Evolutionary conservation across 352 stramenopile genomes (phyloP).

Genomic region (Globisporangium nodosum): DNA sequence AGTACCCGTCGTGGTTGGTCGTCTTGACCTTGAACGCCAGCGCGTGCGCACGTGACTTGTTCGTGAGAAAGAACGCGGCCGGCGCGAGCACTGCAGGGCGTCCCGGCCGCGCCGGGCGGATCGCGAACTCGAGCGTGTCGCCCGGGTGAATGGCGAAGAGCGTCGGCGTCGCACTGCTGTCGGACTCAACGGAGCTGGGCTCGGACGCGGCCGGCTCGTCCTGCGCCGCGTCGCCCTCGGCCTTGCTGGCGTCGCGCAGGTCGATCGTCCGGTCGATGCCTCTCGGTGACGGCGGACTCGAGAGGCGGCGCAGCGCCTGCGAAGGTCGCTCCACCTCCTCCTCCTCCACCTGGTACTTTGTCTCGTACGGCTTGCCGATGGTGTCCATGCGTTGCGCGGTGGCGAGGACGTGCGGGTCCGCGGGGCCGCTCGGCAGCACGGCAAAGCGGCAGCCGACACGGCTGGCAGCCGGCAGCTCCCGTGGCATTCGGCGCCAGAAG

Average conservation of each 20-base stretch:
- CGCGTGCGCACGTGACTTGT: slow-evolving; percentile 39
- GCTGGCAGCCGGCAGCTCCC: slow-evolving; percentile 47
- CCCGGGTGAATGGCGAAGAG: slow-evolving; percentile 40
- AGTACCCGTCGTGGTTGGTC: slow-evolving; percentile 71
- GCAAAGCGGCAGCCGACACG: slow-evolving; percentile 64
- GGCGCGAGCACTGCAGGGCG: slow-evolving; percentile 3
- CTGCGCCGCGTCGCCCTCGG: neutral
- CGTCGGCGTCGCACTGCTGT: neutral
- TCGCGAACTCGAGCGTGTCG: slow-evolving; percentile 34
- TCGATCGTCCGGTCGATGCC: slow-evolving; percentile 12
- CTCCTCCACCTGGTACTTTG: neutral
- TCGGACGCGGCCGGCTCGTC: slow-evolving; percentile 1
- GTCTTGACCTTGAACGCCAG: slow-evolving; percentile 78
- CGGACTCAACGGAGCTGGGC: too few species aligned
- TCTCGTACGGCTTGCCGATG: slow-evolving; percentile 3
- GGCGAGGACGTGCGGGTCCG: neutral
- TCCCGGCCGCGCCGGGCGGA: slow-evolving; percentile 30
- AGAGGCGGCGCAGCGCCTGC: neutral
- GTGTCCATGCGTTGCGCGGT: neutral
- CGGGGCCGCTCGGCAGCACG: neutral
- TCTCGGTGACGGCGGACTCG: neutral
- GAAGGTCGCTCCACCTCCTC: neutral
- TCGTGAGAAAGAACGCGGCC: slow-evolving; percentile 55
- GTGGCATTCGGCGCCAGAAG: slow-evolving; percentile 59
- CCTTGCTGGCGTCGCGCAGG: neutral